These are phyloP conservation scores for Leptodontidium sp. DNA, from an alignment of 2,329 filamentous ascomycete species.

Conservation along the genomic window DNA sequence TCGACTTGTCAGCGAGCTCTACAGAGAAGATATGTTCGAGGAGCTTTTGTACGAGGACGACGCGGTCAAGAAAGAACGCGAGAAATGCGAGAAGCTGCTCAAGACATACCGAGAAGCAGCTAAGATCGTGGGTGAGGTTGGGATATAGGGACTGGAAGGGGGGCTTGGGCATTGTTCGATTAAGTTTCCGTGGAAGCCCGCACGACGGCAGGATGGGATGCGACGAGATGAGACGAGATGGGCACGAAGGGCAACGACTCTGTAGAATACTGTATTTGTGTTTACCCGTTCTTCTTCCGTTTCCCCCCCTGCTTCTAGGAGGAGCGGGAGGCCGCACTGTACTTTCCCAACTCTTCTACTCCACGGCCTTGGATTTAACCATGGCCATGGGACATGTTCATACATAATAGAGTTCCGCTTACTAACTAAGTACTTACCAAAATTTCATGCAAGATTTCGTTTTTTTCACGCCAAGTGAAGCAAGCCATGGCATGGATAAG, in stretches of 20 bases:
- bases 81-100: slow-evolving; percentile 97
- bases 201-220: slow-evolving; percentile 30
- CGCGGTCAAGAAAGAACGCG: slow-evolving; percentile 93
- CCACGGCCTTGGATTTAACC: slow-evolving; percentile 25
- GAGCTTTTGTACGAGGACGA: slow-evolving; percentile 98
- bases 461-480: background rate
- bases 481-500: background rate
- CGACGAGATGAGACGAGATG: slow-evolving; percentile 27
- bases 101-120: slow-evolving; percentile 97
- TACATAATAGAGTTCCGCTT: slow-evolving; percentile 31
- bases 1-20: slow-evolving; percentile 91
- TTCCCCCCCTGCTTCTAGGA: slow-evolving; percentile 22
- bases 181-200: slow-evolving; percentile 30
- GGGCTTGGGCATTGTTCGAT: slow-evolving; percentile 29
- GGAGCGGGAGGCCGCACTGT: slow-evolving; percentile 15
- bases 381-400: slow-evolving; percentile 31
- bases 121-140: slow-evolving; percentile 98
- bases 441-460: background rate
- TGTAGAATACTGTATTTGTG: slow-evolving; percentile 44
- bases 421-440: background rate
- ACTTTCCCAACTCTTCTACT: slow-evolving; percentile 33
- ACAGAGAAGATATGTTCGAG: slow-evolving; percentile 89
- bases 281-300: slow-evolving; percentile 7
- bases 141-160: slow-evolving; percentile 54
- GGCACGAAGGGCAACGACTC: slow-evolving; percentile 22